Evolutionary conservation across 306 rosid species (phyloP).

Genomic region (Ammopiptanthus mongolicus): DNA sequence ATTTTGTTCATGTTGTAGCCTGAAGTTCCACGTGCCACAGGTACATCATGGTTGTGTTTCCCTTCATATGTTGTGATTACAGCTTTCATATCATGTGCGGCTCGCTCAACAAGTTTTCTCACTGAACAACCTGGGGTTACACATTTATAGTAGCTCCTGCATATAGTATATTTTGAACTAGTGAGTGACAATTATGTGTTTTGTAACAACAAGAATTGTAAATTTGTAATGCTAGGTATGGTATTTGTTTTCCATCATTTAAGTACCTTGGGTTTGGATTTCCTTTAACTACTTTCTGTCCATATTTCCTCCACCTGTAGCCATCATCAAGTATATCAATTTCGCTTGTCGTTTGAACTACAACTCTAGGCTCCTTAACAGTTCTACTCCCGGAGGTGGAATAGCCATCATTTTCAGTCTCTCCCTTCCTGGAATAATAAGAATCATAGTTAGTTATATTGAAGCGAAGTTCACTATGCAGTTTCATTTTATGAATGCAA

Average conservation of each 20-base stretch:
- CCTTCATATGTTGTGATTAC: conserved; percentile 88
- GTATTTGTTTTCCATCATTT: not conserved
- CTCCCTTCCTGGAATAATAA: conserved; percentile 50
- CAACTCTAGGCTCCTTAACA: conserved; percentile 75
- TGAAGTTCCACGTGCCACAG: conserved; percentile 56
- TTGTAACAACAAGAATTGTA: not conserved
- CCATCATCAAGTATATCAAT: conserved; percentile 82
- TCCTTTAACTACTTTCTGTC: conserved; percentile 84
- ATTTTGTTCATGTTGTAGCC: conserved; percentile 21
- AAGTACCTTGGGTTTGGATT: conserved; percentile 69
- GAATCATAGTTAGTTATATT: not conserved
- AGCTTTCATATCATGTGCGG: conserved; percentile 56
- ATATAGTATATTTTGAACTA: not conserved
- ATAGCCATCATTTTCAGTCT: conserved; percentile 41
- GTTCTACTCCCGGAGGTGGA: conserved; percentile 44
- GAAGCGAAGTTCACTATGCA: not conserved
- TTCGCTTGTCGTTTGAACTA: conserved; percentile 81
- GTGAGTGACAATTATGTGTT: not conserved
- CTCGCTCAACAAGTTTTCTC: conserved; percentile 74
- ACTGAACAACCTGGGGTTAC: conserved; percentile 51
- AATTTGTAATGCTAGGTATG: no score
- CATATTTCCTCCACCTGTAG: conserved; percentile 82
- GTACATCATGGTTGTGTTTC: conserved; percentile 73
- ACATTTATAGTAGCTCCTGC: conserved; percentile 80
- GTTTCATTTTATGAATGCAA: not conserved